These are phyloP conservation scores for Lepiota brunneoincarnata DNA, from an alignment of 768 basidiomycete species.

Conservation along the genomic window DNA sequence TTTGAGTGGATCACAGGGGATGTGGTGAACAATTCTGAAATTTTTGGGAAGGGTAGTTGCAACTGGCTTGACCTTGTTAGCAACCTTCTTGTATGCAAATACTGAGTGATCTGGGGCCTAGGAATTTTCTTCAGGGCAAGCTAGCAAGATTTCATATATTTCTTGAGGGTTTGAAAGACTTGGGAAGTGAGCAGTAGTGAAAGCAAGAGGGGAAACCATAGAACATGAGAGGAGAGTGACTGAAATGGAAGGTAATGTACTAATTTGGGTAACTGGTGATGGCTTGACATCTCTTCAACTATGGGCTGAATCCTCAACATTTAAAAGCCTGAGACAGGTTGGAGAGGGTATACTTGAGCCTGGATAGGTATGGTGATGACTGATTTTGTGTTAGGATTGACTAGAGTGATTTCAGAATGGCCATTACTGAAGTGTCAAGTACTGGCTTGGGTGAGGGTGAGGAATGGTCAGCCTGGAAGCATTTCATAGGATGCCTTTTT, in stretches of 20 bases:
- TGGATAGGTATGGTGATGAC: slow-evolving; percentile 11
- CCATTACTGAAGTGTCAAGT: slow-evolving; percentile 10
- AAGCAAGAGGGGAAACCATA: not conserved
- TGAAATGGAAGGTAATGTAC: not conserved
- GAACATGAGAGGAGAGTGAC: not conserved
- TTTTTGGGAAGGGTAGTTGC: too few relatives aligned
- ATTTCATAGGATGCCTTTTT: slow-evolving; percentile 19
- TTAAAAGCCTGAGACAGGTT: too few relatives aligned
- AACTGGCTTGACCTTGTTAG: too few relatives aligned
- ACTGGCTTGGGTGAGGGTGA: slow-evolving; percentile 9
- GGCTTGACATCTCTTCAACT: not conserved
- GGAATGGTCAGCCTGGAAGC: slow-evolving; percentile 19
- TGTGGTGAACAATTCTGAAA: slow-evolving; percentile 24
- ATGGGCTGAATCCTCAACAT: not conserved
- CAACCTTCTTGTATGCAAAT: too few relatives aligned
- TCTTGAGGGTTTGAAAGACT: not conserved
- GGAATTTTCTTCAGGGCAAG: not conserved
- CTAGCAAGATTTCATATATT: not conserved
- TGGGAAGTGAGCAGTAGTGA: not conserved
- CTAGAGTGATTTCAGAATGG: slow-evolving; percentile 1
- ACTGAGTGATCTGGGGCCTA: not conserved
- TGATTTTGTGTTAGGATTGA: slow-evolving; percentile 12
- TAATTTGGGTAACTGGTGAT: too few relatives aligned
- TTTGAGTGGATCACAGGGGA: slow-evolving; percentile 21
- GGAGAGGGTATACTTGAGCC: too few relatives aligned